Evolutionary conservation across 305 asterid species (phyloP), one percentile per base, ranked within the genome.

Genomic region (Fraxinus baroniana): DNA sequence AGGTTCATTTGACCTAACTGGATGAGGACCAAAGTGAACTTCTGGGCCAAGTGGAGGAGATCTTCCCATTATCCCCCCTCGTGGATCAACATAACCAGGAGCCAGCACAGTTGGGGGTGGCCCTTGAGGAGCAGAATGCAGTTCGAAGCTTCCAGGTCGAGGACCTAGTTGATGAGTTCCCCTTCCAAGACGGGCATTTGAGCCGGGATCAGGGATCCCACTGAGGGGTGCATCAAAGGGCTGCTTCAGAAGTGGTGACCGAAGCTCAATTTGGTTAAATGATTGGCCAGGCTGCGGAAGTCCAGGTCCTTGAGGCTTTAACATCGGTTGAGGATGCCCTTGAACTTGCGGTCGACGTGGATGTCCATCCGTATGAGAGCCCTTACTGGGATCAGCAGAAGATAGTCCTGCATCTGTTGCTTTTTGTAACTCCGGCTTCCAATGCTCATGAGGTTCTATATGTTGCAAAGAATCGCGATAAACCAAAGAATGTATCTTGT

Each of bases 41-140:
- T 91, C 97, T 84, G 88, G 80, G 46, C 87, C 88, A 84, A 22
- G 88, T 52, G 80, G 87, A 13, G 89, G 93, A 41, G 80, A 89
- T 83, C 89, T 88, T 85, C 91, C 95, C 86, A 85, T 82, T 46
- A 81, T 28, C 46, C 92, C 97, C 39, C 92, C 97, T 84, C 78
- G 92, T 66, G 82, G 90, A 85, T 88, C 87, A 82, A 26, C 83
- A 39, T 82, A 79, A 33, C 83, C 88, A 44, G 80, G 76, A 57
- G 87, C 84, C 18, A 75, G 72, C 74, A 85, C 41, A 79, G 81
- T 36, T 36, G 60, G 77, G 1, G 85, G 77, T 44, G 86, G 84
- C 35, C 89, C 90, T 77, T 86, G 93, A 83, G 90, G 79, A 82
- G 89, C 79, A 35, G 87, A 79, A 28, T 83, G 91, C 26, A 85